Conservation (phyloP, 176 grass and related monocot species). For the Eremochloa ophiuroides region DNA sequence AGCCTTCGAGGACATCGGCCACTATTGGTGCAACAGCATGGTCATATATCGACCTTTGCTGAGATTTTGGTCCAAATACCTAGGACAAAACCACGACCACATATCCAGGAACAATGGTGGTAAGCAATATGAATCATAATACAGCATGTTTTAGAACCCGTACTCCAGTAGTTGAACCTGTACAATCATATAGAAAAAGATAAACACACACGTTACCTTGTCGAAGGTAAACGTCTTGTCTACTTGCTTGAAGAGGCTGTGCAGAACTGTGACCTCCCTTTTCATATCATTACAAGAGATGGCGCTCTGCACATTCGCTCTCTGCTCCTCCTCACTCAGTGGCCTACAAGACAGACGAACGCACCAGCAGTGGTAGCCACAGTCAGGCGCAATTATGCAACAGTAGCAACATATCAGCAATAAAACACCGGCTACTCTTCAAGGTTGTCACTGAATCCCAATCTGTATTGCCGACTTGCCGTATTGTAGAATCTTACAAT, state of each 20-base stretch:
- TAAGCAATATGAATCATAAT: conserved; percentile 3
- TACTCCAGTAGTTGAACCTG: not conserved
- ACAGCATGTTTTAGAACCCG: not conserved
- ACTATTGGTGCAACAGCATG: conserved; percentile 63
- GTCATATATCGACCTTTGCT: conserved; percentile 70
- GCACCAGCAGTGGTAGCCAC: conserved; percentile 2
- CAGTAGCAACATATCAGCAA: not conserved
- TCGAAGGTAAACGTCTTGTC: conserved; percentile 85
- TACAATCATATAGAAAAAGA: not conserved
- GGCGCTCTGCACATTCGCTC: conserved; percentile 39
- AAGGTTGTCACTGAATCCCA: not conserved
- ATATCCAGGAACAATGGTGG: conserved; percentile 8
- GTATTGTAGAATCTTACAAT: not conserved
- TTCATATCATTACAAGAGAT: conserved; percentile 70
- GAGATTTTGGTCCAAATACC: conserved; percentile 81
- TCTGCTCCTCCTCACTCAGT: conserved; percentile 63
- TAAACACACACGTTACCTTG: conserved; percentile 31
- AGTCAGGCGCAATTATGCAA: not conserved
- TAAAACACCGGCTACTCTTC: not conserved
- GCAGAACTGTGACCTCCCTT: conserved; percentile 54
- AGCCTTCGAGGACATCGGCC: conserved; percentile 77
- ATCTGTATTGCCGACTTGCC: too few relatives aligned
- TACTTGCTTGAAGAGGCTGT: conserved; percentile 58
- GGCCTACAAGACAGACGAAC: conserved; percentile 42
- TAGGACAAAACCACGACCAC: conserved; percentile 27